These are phyloP conservation scores for Candida broadrunensis DNA, from an alignment of 805 yeast species.

Conservation along the genomic window DNA sequence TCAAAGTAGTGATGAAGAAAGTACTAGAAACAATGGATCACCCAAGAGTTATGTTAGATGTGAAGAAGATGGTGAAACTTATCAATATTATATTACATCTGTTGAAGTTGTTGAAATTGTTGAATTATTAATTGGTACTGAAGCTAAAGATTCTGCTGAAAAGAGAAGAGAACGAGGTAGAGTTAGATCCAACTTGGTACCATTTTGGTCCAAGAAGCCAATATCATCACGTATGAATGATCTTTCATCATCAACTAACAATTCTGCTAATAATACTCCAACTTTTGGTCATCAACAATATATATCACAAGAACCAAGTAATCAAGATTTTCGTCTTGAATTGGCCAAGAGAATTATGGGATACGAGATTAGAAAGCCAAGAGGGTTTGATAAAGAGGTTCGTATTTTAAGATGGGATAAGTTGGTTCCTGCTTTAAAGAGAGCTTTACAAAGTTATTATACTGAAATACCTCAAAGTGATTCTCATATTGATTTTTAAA, in stretches of 20 bases:
- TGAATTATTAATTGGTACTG: conserved; percentile 55
- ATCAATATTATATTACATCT: conserved; percentile 54
- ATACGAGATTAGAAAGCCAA: conserved; percentile 58
- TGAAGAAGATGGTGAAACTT: conserved; percentile 22
- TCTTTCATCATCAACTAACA: background rate
- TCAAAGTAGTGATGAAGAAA: conserved; percentile 22
- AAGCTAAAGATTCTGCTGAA: conserved; percentile 43
- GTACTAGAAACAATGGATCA: conserved; percentile 14
- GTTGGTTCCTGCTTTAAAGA: conserved; percentile 54
- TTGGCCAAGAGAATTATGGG: conserved; percentile 65
- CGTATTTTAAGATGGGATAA: conserved; percentile 60
- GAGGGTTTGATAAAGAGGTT: conserved; percentile 69
- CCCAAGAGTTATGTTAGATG: conserved; percentile 11
- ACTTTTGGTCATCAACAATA: conserved; percentile 6
- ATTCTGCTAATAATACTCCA: conserved; percentile 7
- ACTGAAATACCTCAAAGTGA: conserved; percentile 48
- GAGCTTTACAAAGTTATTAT: conserved; percentile 66
- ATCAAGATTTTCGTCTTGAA: conserved; percentile 44
- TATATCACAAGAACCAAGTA: conserved; percentile 11
- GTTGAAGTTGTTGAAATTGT: conserved; percentile 68
- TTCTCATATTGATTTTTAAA: conserved; percentile 1
- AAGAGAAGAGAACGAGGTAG: conserved; percentile 65
- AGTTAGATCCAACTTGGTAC: conserved; percentile 62
- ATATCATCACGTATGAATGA: conserved; percentile 45
- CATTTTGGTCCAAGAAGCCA: conserved; percentile 64